phyloP scores from a whole-genome alignment of 2,329 filamentous ascomycete genomes.

The Aspergillus puulaauensis region DNA sequence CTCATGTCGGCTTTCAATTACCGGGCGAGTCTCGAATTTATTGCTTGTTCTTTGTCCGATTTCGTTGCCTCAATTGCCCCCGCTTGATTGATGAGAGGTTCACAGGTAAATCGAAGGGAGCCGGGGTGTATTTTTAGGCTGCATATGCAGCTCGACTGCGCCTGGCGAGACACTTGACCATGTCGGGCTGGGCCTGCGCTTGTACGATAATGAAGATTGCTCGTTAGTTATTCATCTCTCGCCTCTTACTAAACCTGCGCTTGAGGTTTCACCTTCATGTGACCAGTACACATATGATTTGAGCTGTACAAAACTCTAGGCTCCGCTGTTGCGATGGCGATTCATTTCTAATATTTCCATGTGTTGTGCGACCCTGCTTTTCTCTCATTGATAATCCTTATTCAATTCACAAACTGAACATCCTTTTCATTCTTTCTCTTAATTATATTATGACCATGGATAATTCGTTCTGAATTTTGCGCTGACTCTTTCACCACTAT shows the following conservation, averaged over 20 bases:
- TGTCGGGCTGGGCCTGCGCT: neutral
- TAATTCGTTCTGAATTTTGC: neutral
- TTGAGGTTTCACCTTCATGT: slow-evolving; percentile 11
- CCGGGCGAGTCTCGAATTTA: neutral
- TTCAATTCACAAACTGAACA: neutral
- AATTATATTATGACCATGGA: neutral
- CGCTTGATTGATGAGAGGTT: neutral
- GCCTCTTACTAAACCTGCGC: neutral
- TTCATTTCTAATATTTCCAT: neutral
- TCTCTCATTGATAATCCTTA: neutral
- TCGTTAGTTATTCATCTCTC: neutral
- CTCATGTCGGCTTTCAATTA: neutral
- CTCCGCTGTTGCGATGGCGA: slow-evolving; percentile 6
- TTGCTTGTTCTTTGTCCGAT: neutral
- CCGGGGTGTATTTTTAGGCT: slow-evolving; percentile 5
- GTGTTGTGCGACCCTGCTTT: neutral
- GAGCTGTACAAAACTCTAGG: slow-evolving; percentile 4
- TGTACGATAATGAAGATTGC: neutral
- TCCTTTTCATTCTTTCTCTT: neutral
- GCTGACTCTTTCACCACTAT: neutral
- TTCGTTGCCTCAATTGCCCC: neutral
- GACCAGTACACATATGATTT: slow-evolving; percentile 4
- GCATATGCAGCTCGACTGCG: neutral
- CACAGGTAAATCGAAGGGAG: neutral
- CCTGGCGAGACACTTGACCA: slow-evolving; percentile 6